A percentile compares a stretch with the other conserved stretches of the same genome.
Conservation (phyloP, 495 filamentous ascomycete genomes). For the Hypoxylon rickii region DNA sequence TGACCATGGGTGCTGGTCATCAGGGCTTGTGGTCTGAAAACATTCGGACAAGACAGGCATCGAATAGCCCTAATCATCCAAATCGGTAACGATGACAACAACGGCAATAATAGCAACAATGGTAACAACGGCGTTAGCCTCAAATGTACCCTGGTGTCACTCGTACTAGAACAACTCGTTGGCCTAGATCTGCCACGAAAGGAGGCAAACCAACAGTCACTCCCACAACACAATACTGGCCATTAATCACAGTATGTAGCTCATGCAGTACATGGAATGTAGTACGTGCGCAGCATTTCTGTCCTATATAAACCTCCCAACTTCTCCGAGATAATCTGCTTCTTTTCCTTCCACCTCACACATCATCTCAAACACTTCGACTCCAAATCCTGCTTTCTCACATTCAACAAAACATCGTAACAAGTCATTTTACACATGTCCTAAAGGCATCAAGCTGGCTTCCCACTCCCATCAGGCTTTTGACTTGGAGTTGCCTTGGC, state of each 20-base stretch:
- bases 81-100: no score
- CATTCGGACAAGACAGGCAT: no score
- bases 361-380: constrained; percentile 1
- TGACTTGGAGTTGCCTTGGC: constrained; percentile 33
- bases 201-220: no score
- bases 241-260: no score
- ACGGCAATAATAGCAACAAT: no score
- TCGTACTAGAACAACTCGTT: no score
- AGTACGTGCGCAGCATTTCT: neutral
- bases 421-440: constrained; percentile 2
- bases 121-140: no score
- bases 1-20: neutral
- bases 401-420: neutral
- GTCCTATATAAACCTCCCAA: neutral
- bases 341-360: neutral
- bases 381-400: neutral
- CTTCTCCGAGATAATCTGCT: neutral
- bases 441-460: constrained; percentile 31
- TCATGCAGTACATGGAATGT: no score
- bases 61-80: no score
- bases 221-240: no score
- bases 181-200: neutral
- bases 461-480: constrained; percentile 11
- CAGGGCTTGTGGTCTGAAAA: neutral
- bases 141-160: no score